Conservation (phyloP, 257 asterid species). For the Penstemon newberryi region DNA sequence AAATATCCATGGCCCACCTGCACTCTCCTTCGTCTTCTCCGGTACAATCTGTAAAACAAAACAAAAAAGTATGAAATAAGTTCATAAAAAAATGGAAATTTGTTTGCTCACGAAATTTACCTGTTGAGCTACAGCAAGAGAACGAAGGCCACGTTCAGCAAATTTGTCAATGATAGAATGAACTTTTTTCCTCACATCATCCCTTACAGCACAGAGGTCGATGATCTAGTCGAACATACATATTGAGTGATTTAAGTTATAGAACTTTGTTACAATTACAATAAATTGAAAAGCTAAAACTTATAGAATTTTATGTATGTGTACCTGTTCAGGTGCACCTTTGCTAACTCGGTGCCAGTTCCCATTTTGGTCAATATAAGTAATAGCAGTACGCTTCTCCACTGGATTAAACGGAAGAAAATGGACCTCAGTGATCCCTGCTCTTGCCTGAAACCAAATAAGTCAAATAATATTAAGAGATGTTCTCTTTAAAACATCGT, state of each 20-base stretch:
- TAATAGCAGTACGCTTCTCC: conserved; percentile 69
- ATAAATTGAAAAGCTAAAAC: neutral
- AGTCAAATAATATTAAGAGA: neutral
- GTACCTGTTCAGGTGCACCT: conserved; percentile 78
- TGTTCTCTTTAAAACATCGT: neutral
- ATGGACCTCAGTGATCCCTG: conserved; percentile 60
- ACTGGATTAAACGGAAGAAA: conserved; percentile 73
- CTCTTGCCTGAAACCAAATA: conserved; percentile 48
- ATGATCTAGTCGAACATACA: conserved; percentile 34
- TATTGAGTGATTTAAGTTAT: neutral
- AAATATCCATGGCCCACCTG: conserved; percentile 72
- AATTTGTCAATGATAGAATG: conserved; percentile 54
- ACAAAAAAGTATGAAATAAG: neutral
- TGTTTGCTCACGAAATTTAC: conserved; percentile 19
- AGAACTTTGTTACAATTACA: neutral
- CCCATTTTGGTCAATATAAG: conserved; percentile 51
- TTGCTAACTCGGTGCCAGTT: conserved; percentile 71
- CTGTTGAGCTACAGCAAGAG: conserved; percentile 54
- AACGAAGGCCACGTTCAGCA: conserved; percentile 67
- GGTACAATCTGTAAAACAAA: conserved; percentile 43
- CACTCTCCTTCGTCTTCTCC: conserved; percentile 63
- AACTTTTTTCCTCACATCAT: conserved; percentile 38
- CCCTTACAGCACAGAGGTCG: conserved; percentile 45
- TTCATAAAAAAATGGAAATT: neutral
- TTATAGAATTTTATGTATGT: neutral